Conservation (phyloP, 2,329 filamentous ascomycete genomes). For the Colletotrichum navitas region DNA sequence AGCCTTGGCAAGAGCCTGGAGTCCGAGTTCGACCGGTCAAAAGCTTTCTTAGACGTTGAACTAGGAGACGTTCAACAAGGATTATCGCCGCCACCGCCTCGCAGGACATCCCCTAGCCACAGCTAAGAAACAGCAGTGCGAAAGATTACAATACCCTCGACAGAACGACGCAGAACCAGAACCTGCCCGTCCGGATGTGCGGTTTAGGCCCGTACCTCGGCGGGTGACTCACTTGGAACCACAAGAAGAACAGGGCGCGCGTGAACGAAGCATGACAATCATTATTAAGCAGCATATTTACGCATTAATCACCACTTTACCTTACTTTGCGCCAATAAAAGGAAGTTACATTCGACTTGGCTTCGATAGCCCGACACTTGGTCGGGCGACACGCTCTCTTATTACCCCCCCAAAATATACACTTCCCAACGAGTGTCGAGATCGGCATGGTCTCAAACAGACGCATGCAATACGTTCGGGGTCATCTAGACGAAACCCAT, state of each 20-base stretch:
- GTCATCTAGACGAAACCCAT: slow-evolving; percentile 1
- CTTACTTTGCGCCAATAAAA: not conserved
- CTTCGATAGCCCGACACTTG: slow-evolving; percentile 3
- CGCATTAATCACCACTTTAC: not conserved
- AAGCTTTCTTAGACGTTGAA: slow-evolving; percentile 19
- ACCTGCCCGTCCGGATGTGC: not conserved
- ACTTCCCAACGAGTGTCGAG: not conserved
- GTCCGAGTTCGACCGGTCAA: slow-evolving; percentile 14
- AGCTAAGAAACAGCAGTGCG: not conserved
- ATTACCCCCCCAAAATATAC: not conserved
- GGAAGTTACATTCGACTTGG: not conserved
- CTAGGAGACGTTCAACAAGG: slow-evolving; percentile 20
- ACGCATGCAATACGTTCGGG: not conserved
- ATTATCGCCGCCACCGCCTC: slow-evolving; percentile 36
- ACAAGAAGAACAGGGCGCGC: slow-evolving; percentile 13
- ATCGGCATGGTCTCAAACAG: not conserved
- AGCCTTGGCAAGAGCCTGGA: slow-evolving; percentile 25
- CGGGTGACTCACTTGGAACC: slow-evolving; percentile 15
- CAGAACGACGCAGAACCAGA: slow-evolving; percentile 8
- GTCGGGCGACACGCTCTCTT: slow-evolving; percentile 13
- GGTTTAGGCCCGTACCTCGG: slow-evolving; percentile 7
- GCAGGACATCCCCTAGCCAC: slow-evolving; percentile 31
- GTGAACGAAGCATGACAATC: not conserved
- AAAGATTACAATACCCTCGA: not conserved
- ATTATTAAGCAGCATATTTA: not conserved